Evolutionary conservation across 352 stramenopile genomes (phyloP).

Genomic region (Pilasporangium apinafurcum): DNA sequence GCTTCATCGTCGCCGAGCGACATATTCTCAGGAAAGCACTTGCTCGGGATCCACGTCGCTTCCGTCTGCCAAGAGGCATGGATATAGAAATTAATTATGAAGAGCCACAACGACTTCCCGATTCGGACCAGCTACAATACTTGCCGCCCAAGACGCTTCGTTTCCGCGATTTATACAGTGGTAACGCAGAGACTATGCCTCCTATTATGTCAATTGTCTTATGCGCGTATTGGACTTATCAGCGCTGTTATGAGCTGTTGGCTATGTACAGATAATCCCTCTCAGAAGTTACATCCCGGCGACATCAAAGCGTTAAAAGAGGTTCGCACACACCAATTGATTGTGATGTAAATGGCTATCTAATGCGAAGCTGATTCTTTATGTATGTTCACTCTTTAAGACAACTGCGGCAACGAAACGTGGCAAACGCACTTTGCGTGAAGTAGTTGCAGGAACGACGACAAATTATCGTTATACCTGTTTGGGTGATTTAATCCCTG

Average conservation of each 20-base stretch:
- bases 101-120: conserved; percentile 36
- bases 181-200: not conserved
- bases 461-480: conserved; percentile 54
- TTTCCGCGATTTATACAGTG: conserved; percentile 24
- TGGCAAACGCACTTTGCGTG: conserved; percentile 44
- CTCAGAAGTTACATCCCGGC: not conserved
- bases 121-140: conserved; percentile 60
- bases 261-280: no score
- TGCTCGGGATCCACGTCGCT: conserved; percentile 19
- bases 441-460: conserved; percentile 12
- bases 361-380: no score
- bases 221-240: no score
- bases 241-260: no score
- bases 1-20: conserved; percentile 50
- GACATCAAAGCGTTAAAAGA: no score
- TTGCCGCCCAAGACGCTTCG: conserved; percentile 29
- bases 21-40: conserved; percentile 46
- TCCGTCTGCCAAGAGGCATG: conserved; percentile 27
- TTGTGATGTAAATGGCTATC: no score
- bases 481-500: conserved; percentile 46
- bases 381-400: no score
- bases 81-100: conserved; percentile 44
- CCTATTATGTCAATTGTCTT: no score
- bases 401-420: conserved; percentile 1
- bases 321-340: no score